Percentiles rank a stretch among this genome's conserved stretches.
These are phyloP conservation scores for Syzygium jambos DNA, from an alignment of 345 rosid species.

Conservation along the genomic window DNA sequence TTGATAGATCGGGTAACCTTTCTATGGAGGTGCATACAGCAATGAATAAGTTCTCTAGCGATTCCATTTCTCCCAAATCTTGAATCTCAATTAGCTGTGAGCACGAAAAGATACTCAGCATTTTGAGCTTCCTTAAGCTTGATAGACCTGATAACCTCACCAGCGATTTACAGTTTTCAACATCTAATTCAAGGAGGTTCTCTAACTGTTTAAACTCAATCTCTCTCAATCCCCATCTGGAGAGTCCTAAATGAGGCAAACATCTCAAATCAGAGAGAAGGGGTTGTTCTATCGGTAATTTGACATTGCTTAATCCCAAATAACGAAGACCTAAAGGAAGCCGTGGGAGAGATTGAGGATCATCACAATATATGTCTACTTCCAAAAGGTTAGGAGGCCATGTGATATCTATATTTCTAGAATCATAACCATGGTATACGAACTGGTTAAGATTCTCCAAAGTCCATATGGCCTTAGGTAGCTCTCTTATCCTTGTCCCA, in stretches of 20 bases:
- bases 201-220: neutral
- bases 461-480: too few relatives aligned
- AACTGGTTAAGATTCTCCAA: too few relatives aligned
- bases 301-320: neutral
- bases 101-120: neutral
- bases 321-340: neutral
- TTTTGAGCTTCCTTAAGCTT: neutral
- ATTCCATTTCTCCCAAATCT: neutral
- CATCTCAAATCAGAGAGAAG: neutral
- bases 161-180: rapidly evolving
- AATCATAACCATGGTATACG: too few relatives aligned
- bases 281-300: neutral
- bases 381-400: too few relatives aligned
- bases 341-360: too few relatives aligned
- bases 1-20: too few relatives aligned
- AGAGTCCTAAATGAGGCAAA: neutral
- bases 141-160: neutral
- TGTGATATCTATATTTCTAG: too few relatives aligned
- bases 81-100: neutral
- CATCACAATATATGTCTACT: too few relatives aligned
- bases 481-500: too few relatives aligned
- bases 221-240: neutral
- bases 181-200: neutral
- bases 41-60: neutral
- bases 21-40: neutral